phyloP scores from a whole-genome alignment of 371 early-diverging fungal species.

The Hamiltosporidium tvaerminnensis region DNA sequence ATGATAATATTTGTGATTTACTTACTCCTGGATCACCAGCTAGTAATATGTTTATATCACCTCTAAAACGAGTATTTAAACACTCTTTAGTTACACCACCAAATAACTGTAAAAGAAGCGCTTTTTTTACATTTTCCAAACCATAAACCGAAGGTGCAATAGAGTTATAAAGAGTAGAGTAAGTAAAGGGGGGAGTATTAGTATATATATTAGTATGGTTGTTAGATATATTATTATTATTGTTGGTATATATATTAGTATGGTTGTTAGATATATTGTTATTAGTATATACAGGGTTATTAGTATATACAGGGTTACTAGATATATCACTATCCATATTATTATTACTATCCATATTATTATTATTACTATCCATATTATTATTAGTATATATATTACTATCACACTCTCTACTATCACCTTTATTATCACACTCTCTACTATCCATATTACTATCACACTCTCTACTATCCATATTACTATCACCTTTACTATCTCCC shows the following conservation, averaged over 20 bases:
- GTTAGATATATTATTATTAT: background rate
- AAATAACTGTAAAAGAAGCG: conserved; percentile 81
- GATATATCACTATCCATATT: background rate
- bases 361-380: background rate
- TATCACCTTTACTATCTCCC: too few species aligned
- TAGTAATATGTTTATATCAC: conserved; percentile 53
- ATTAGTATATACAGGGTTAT: too few species aligned
- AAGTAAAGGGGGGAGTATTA: conserved; percentile 57
- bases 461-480: background rate
- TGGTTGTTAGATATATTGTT: background rate
- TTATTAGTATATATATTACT: background rate
- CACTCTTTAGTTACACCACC: conserved; percentile 61
- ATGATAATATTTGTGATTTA: conserved; percentile 93
- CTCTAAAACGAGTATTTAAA: conserved; percentile 42
- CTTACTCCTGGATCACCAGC: conserved; percentile 91
- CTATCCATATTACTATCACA: background rate
- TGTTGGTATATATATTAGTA: background rate
- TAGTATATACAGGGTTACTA: too few species aligned
- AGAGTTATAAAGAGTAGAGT: conserved; percentile 27
- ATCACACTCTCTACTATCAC: background rate
- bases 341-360: background rate
- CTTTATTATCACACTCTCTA: background rate
- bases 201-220: conserved; percentile 16
- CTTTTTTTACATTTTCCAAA: conserved; percentile 89
- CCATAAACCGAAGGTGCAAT: conserved; percentile 90